phyloP scores from a whole-genome alignment of 352 stramenopile genomes.

The Globisporangium takayamanum region DNA sequence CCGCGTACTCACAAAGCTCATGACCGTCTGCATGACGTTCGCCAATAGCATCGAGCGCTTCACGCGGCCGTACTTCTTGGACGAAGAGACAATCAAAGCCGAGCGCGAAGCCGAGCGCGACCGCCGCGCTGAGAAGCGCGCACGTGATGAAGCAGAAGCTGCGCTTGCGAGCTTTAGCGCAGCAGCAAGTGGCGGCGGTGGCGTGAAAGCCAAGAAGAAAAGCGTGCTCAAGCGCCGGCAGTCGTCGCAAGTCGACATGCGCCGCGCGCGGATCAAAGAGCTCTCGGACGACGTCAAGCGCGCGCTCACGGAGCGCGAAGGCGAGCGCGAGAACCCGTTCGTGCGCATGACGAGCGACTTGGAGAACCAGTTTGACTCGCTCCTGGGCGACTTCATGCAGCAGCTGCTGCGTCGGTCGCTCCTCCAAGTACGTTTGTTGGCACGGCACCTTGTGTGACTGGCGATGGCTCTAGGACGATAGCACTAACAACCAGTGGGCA shows the following conservation, averaged over 20 bases:
- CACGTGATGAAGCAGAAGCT: conserved; percentile 66
- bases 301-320: conserved; percentile 58
- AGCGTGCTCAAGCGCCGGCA: conserved; percentile 46
- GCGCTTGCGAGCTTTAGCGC: conserved; percentile 59
- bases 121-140: conserved; percentile 73
- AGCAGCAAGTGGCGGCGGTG: conserved; percentile 6
- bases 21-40: conserved; percentile 96
- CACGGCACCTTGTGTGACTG: not conserved
- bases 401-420: conserved; percentile 77
- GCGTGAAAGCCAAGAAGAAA: conserved; percentile 38
- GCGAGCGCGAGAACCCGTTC: conserved; percentile 67
- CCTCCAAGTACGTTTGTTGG: conserved; percentile 48
- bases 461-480: not conserved
- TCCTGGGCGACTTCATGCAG: conserved; percentile 87
- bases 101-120: conserved; percentile 74
- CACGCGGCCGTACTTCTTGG: conserved; percentile 69
- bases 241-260: conserved; percentile 74
- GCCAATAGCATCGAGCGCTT: conserved; percentile 93
- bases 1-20: conserved; percentile 91
- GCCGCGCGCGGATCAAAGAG: conserved; percentile 72
- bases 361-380: conserved; percentile 83
- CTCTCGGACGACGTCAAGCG: conserved; percentile 74
- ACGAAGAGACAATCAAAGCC: conserved; percentile 83
- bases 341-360: conserved; percentile 71
- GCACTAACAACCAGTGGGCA: too few species aligned